Evolutionary conservation across 768 basidiomycete species (phyloP), one percentile per base, ranked within the genome.

Genomic region (Hydnomerulius pinastri): DNA sequence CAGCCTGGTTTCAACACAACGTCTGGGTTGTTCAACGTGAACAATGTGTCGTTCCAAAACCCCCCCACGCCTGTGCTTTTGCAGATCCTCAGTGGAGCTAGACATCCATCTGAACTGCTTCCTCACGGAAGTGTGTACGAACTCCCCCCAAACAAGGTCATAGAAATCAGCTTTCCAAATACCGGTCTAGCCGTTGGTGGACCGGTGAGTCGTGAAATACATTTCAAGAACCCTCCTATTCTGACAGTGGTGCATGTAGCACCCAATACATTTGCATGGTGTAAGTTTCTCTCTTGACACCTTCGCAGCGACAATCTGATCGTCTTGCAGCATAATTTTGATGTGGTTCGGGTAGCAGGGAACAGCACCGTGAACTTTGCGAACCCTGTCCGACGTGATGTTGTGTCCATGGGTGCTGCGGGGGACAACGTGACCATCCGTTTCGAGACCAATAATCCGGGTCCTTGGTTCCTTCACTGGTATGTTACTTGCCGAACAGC

Each of bases 371-470:
- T 61, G 27, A 76, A 76, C 58, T 75, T 66, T 29, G 58, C 56
- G 6, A 71, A 73, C 40, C 74, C 74, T 4, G 61, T 71, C 20
- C 56, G 59, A 23, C 65, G 73, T 12, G 73, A 75, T 20, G 65
- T 66, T 7, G 64, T 70, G 15, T 63, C 57, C 28, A 46, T 63
- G 0, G 69, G 67, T 11, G 39, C 20, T 0, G 39, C 76, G 60
- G 55, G 45, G 3, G 66, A 79, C 68, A 65, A 77, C 57, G 80
- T 80, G 18, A 77, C 77, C 4, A 71, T 88, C 43, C 77, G 84
- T 43, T 87, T 84, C 65, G 59, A 67, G 21, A 85, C 84, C 1
- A 78, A 87, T 54, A 88, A 88, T 63, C 73, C 86, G 1, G 86
- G 86, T 10, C 78, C 80, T 9, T 85, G 82, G 79, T 71, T 78